Evolutionary conservation across 2,329 filamentous ascomycete genomes (phyloP).

Genomic region (Dothidotthia symphoricarpi): DNA sequence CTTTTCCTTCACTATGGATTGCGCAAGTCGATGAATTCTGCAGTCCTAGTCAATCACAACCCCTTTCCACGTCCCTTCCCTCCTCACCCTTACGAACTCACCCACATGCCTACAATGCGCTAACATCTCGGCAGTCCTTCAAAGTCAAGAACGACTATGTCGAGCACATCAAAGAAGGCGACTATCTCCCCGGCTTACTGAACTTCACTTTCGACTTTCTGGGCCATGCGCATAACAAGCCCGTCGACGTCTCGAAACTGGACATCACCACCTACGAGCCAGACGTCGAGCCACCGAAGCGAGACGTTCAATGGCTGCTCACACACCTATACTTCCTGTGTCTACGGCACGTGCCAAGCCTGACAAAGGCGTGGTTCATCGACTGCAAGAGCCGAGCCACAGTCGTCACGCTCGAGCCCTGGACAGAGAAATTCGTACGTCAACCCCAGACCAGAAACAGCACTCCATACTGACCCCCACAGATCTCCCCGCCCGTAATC

Average conservation of each 20-base stretch:
- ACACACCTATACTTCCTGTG: conserved; percentile 82
- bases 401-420: conserved; percentile 72
- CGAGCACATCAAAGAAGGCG: conserved; percentile 72
- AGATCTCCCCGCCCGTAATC: conserved; percentile 70
- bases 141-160: conserved; percentile 81
- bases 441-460: too few species aligned
- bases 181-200: conserved; percentile 67
- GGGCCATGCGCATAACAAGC: conserved; percentile 70
- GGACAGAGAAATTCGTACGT: conserved; percentile 70
- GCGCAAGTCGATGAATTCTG: too few species aligned
- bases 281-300: conserved; percentile 61
- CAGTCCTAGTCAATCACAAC: too few species aligned
- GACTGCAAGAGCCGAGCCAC: conserved; percentile 77
- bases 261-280: conserved; percentile 65
- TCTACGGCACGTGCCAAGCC: conserved; percentile 71
- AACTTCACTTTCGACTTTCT: conserved; percentile 82
- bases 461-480: not conserved
- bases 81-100: too few species aligned
- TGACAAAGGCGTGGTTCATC: conserved; percentile 83
- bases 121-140: conserved; percentile 56
- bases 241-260: conserved; percentile 68
- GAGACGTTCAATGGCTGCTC: conserved; percentile 78
- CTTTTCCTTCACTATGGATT: too few species aligned
- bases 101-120: too few species aligned
- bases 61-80: too few species aligned